Conservation (phyloP, 2,329 filamentous ascomycete species). For the Cordyceps farinosa region DNA sequence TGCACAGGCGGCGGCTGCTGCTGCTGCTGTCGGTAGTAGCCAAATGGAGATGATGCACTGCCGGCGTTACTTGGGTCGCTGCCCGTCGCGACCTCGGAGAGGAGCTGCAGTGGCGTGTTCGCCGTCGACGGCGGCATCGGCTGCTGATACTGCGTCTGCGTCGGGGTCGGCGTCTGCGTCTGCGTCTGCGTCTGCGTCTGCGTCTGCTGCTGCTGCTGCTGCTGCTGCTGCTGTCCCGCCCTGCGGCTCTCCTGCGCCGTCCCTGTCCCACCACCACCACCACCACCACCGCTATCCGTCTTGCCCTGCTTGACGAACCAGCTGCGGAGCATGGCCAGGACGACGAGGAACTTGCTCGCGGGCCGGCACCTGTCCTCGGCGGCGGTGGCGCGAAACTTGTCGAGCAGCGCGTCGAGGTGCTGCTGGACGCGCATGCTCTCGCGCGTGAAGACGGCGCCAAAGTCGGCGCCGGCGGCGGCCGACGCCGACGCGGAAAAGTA, state of each 20-base stretch:
- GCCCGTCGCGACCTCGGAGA: conserved; percentile 54
- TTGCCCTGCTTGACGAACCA: conserved; percentile 61
- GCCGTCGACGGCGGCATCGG: conserved; percentile 26
- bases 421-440: conserved; percentile 62
- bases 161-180: conserved; percentile 20
- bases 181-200: conserved; percentile 20
- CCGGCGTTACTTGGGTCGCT: conserved; percentile 31
- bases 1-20: neutral
- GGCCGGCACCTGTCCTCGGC: conserved; percentile 62
- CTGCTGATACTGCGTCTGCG: conserved; percentile 21
- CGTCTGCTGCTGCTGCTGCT: conserved; percentile 18
- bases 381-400: conserved; percentile 62
- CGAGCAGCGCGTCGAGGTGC: conserved; percentile 67
- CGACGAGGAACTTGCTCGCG: conserved; percentile 66
- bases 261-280: neutral
- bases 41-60: conserved; percentile 15
- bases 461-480: conserved; percentile 35
- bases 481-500: conserved; percentile 61
- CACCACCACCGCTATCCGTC: conserved; percentile 14
- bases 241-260: neutral
- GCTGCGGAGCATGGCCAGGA: conserved; percentile 64
- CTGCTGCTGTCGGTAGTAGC: conserved; percentile 14
- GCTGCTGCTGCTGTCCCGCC: conserved; percentile 3
- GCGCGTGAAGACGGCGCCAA: conserved; percentile 66
- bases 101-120: conserved; percentile 53